These are phyloP conservation scores for Pythium aristosporum DNA, from an alignment of 352 stramenopile species.

Conservation along the genomic window DNA sequence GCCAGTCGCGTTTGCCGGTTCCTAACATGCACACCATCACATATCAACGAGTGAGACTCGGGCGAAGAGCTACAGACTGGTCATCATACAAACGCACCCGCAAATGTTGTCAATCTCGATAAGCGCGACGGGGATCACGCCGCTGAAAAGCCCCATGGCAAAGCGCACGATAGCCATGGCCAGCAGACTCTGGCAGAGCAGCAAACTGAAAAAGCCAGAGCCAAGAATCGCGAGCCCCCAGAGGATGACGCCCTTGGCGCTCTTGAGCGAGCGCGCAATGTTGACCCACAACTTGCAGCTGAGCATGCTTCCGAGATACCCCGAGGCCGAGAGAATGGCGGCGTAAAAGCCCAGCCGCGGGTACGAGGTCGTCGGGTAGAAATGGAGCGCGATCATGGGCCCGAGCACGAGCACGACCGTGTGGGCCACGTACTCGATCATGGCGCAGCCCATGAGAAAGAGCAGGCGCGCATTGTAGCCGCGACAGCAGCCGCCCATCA, in stretches of 20 bases:
- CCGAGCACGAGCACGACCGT: constrained; percentile 67
- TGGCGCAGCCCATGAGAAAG: constrained; percentile 76
- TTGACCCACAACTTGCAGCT: constrained; percentile 83
- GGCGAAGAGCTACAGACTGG: background rate
- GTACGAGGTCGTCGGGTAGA: constrained; percentile 75
- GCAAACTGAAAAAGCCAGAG: constrained; percentile 64
- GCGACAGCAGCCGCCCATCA: constrained; percentile 46
- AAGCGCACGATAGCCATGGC: constrained; percentile 81
- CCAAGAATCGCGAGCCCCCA: constrained; percentile 72
- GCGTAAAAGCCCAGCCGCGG: constrained; percentile 77
- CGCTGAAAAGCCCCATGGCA: constrained; percentile 70
- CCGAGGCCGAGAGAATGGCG: constrained; percentile 59
- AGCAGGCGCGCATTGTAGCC: constrained; percentile 72
- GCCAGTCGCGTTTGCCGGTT: constrained; percentile 70
- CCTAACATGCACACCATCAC: constrained; percentile 16
- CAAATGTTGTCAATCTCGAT: constrained; percentile 87
- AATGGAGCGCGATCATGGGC: constrained; percentile 75
- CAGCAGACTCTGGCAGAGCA: constrained; percentile 74
- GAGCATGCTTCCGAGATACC: constrained; percentile 66
- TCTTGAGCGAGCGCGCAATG: constrained; percentile 65
- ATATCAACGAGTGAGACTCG: background rate
- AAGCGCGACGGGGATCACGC: constrained; percentile 65
- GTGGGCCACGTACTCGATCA: constrained; percentile 78
- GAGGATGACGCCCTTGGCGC: constrained; percentile 80
- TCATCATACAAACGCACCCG: constrained; percentile 30